phyloP scores from a whole-genome alignment of 371 early-diverging fungal genomes.

The Rhizopus stolonifer region DNA sequence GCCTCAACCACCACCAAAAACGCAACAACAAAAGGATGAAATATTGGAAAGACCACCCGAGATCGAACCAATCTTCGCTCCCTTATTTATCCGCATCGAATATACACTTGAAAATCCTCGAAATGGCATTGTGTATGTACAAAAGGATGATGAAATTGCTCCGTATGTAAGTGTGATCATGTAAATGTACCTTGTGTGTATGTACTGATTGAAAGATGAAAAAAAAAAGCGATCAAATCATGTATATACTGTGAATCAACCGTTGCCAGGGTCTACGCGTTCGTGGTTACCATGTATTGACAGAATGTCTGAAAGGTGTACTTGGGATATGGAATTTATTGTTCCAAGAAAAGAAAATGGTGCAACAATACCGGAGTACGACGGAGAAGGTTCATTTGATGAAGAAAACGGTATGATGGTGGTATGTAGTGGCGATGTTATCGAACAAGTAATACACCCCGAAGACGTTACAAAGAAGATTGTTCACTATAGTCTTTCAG shows the following conservation, averaged over 20 bases:
- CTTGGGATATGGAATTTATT: conserved; percentile 86
- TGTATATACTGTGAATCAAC: conserved; percentile 78
- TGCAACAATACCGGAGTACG: conserved; percentile 30
- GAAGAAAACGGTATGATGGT: conserved; percentile 64
- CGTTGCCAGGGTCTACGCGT: conserved; percentile 74
- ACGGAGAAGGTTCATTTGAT: conserved; percentile 46
- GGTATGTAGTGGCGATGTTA: conserved; percentile 74
- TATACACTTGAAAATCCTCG: conserved; percentile 55
- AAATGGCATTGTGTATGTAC: conserved; percentile 55
- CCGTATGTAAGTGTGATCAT: conserved; percentile 47
- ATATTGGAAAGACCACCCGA: conserved; percentile 4
- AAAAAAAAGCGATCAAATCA: conserved; percentile 57
- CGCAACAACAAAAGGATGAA: conserved; percentile 2
- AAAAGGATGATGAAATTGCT: conserved; percentile 62
- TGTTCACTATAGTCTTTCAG: conserved; percentile 62
- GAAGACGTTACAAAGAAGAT: conserved; percentile 54
- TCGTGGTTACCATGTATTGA: conserved; percentile 92
- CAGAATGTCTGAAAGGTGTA: conserved; percentile 67
- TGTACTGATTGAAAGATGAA: background rate
- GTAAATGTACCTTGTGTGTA: background rate
- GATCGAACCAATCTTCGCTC: conserved; percentile 28
- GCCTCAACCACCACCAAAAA: background rate
- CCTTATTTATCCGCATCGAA: conserved; percentile 52
- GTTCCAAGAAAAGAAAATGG: conserved; percentile 55
- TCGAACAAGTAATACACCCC: conserved; percentile 69